Percentiles rank a stretch among this genome's conserved stretches.
These are phyloP conservation scores for Phylloboletellus chloephorus DNA, from an alignment of 1,284 basidiomycete species.

Conservation along the genomic window DNA sequence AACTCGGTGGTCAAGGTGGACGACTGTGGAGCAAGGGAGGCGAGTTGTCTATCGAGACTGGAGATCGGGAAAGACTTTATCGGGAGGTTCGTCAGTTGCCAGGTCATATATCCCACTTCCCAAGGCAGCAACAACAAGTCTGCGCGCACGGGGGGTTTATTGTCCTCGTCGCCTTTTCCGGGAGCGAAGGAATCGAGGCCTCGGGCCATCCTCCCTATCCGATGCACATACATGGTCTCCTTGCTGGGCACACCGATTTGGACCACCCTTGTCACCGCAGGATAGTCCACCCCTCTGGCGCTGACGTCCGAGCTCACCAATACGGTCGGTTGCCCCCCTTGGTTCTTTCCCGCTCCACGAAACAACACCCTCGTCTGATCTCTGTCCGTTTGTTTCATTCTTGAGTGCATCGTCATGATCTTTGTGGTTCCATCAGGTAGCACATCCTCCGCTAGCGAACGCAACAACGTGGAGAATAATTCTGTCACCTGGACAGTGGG, in stretches of 20 bases:
- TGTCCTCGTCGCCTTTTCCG: not conserved
- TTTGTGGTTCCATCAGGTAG: conserved; percentile 49
- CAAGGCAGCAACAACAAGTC: conserved; percentile 85
- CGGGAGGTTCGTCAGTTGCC: conserved; percentile 66
- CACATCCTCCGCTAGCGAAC: conserved; percentile 41
- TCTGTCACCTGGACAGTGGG: conserved; percentile 87
- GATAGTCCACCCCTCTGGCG: conserved; percentile 88
- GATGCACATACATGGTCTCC: conserved; percentile 83
- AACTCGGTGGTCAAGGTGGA: conserved; percentile 17
- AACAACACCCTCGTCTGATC: conserved; percentile 16
- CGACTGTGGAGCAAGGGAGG: conserved; percentile 7
- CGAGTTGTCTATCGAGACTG: conserved; percentile 14
- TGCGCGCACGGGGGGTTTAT: conserved; percentile 40
- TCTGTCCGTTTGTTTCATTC: conserved; percentile 53
- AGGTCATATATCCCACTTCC: conserved; percentile 71
- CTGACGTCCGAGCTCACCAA: conserved; percentile 89
- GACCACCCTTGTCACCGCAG: conserved; percentile 87
- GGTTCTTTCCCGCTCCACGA: conserved; percentile 57
- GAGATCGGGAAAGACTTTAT: conserved; percentile 52
- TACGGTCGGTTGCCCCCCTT: conserved; percentile 41
- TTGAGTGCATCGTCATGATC: conserved; percentile 86
- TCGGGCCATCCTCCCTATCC: conserved; percentile 89
- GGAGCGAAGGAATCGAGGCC: conserved; percentile 54
- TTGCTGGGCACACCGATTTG: conserved; percentile 80
- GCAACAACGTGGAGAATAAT: conserved; percentile 64